Base-by-base conservation (phyloP, 768 basidiomycete species). In the Amanita exitialis region DNA sequence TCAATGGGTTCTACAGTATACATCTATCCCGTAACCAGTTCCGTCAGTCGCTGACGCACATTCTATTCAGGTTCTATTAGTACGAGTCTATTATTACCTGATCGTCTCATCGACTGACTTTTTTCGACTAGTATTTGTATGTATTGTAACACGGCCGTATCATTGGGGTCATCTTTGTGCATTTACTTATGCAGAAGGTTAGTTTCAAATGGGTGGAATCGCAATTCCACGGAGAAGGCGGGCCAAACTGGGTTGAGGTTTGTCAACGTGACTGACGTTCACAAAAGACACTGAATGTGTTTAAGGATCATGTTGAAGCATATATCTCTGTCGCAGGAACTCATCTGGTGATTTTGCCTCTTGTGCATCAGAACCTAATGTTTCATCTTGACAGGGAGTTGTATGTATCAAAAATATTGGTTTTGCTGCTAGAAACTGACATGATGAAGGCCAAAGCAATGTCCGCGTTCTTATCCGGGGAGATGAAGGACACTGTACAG, bases 181-280 rank as follows among this genome's bases (percentile, higher is more conserved):
- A 23, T 51, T 28, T 23, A 20, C 35, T 39, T 3, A 53, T 23
- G 15, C 36, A 32, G 32, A 6, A 21, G 18, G 16, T 49, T 53
- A 94, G 92, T 62, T 77, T 94, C 60, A 95, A 96, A 70, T 99
- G 95, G 95, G 94, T 95, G 0, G 95, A 98, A 67, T 88, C 90
- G 1, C 82, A 83, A 7, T 68, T 75, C 38, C 81, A 85, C 56
- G 93, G 92, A 6, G 75, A 76, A 2, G 95, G 92, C 12, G 95
- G 94, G 2, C 68, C 80, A 6, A 69, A 78, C 23, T 98, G 95
- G 95, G 92, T 95, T 10, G 94, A 98, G 73, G 90, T 90, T 54
- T 49, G 67, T 52, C 30, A 21, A 13, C 37, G 9, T 45, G 36
- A 41, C 20, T 46, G 44, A 23, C n/a, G 6, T 39, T 20, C 45